Percentiles rank a stretch among this genome's conserved stretches.
phyloP scores from a whole-genome alignment of 257 asterid genomes.

The Lavandula angustifolia region DNA sequence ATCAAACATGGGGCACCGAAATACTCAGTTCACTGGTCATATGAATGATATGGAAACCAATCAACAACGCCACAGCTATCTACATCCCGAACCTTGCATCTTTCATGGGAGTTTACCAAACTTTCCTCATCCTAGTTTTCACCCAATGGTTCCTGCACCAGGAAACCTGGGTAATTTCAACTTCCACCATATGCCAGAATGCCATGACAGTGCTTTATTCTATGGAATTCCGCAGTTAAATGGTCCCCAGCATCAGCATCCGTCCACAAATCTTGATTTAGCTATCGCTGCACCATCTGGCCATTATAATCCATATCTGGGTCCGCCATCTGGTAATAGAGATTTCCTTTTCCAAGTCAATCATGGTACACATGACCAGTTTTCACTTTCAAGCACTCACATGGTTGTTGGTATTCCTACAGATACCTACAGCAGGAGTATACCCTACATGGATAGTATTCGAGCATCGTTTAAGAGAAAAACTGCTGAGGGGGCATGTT shows the following conservation, averaged over 20 bases:
- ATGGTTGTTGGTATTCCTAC: slow-evolving; percentile 32
- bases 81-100: slow-evolving; percentile 56
- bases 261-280: slow-evolving; percentile 34
- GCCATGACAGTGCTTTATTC: slow-evolving; percentile 46
- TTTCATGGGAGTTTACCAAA: slow-evolving; percentile 47
- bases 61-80: slow-evolving; percentile 54
- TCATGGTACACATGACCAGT: slow-evolving; percentile 49
- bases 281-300: slow-evolving; percentile 46
- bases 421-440: slow-evolving; percentile 41
- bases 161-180: slow-evolving; percentile 42
- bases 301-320: slow-evolving; percentile 57
- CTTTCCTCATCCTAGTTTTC: slow-evolving; percentile 52
- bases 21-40: slow-evolving; percentile 44
- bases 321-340: slow-evolving; percentile 50
- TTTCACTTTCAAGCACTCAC: slow-evolving; percentile 35
- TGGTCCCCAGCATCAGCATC: slow-evolving; percentile 48
- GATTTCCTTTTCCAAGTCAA: slow-evolving; percentile 53
- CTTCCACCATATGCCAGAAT: slow-evolving; percentile 52
- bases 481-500: slow-evolving; percentile 36
- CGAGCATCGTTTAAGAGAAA: slow-evolving; percentile 59
- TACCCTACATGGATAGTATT: slow-evolving; percentile 46
- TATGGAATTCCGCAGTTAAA: slow-evolving; percentile 50
- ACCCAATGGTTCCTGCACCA: slow-evolving; percentile 42
- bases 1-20: slow-evolving; percentile 65
- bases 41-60: slow-evolving; percentile 53